phyloP scores from a whole-genome alignment of 2,329 filamentous ascomycete species.

The Trichoderma sp. region DNA sequence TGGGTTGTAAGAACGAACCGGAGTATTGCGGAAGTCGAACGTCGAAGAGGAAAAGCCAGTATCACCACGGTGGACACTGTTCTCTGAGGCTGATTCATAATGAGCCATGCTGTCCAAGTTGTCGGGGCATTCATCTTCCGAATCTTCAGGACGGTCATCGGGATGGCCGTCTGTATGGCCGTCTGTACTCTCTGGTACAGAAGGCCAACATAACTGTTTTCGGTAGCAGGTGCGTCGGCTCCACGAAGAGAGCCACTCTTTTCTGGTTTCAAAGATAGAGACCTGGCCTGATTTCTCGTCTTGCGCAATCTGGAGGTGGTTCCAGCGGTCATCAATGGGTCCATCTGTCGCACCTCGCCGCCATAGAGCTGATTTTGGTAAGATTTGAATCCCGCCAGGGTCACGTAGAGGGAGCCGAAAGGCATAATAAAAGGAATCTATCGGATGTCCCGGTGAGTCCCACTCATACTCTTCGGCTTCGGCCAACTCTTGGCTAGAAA shows the following conservation, averaged over 20 bases:
- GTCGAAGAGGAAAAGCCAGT: constrained; percentile 42
- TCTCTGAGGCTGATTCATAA: constrained; percentile 20
- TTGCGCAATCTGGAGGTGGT: constrained; percentile 60
- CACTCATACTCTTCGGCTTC: constrained; percentile 65
- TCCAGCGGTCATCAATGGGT: constrained; percentile 74
- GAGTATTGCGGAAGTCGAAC: constrained; percentile 55
- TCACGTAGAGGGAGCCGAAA: constrained; percentile 59
- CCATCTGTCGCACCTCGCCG: constrained; percentile 69
- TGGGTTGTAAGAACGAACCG: constrained; percentile 56
- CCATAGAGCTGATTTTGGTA: constrained; percentile 51
- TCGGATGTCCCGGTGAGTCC: constrained; percentile 38
- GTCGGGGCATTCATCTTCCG: neutral
- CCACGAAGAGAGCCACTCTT: constrained; percentile 64
- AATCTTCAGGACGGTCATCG: neutral
- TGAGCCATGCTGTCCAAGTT: constrained; percentile 38
- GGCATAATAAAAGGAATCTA: constrained; percentile 68
- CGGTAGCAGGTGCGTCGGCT: constrained; percentile 68
- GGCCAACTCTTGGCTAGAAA: constrained; percentile 66
- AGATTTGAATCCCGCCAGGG: constrained; percentile 43
- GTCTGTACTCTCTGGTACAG: neutral
- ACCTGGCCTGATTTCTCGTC: constrained; percentile 61
- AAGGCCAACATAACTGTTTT: constrained; percentile 51
- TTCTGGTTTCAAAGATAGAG: constrained; percentile 66
- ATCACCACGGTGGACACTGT: constrained; percentile 50
- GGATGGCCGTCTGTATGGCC: neutral